phyloP scores from a whole-genome alignment of 1,284 basidiomycete genomes.

The Trichosporon faecale region DNA sequence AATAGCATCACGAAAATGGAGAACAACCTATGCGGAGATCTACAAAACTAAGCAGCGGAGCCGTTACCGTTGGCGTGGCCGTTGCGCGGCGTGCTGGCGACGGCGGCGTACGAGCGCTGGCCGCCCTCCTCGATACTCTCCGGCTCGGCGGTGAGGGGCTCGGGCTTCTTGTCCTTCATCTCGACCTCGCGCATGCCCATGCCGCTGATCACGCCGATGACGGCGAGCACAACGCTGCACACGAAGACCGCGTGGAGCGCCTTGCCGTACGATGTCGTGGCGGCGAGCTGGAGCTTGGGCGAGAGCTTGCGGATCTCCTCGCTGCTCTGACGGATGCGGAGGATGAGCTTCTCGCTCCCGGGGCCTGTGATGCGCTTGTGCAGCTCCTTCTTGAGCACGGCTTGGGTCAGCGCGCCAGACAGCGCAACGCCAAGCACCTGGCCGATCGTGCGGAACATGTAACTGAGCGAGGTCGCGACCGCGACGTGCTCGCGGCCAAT shows the following conservation, averaged over 20 bases:
- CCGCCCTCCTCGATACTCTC: slow-evolving; percentile 2
- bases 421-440: slow-evolving; percentile 86
- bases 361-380: slow-evolving; percentile 70
- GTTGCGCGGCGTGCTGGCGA: neutral
- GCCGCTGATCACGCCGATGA: slow-evolving; percentile 34
- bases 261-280: slow-evolving; percentile 75
- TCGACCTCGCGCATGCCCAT: slow-evolving; percentile 43
- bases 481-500: slow-evolving; percentile 75
- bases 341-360: slow-evolving; percentile 58
- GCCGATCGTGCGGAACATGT: slow-evolving; percentile 83
- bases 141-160: neutral
- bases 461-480: slow-evolving; percentile 82
- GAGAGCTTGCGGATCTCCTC: slow-evolving; percentile 71
- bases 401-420: slow-evolving; percentile 74
- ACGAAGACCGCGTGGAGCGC: slow-evolving; percentile 84
- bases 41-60: neutral
- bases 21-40: neutral
- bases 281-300: slow-evolving; percentile 62
- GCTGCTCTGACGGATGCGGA: slow-evolving; percentile 68
- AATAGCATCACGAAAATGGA: neutral
- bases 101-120: neutral
- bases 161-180: slow-evolving; percentile 24
- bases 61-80: neutral
- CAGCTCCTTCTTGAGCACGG: slow-evolving; percentile 66
- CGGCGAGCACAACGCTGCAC: slow-evolving; percentile 58